Percentiles rank a stretch among this genome's conserved stretches.
These are phyloP conservation scores for Rhododendron kiyosumense DNA, from an alignment of 148 eudicot genomes.

Conservation along the genomic window DNA sequence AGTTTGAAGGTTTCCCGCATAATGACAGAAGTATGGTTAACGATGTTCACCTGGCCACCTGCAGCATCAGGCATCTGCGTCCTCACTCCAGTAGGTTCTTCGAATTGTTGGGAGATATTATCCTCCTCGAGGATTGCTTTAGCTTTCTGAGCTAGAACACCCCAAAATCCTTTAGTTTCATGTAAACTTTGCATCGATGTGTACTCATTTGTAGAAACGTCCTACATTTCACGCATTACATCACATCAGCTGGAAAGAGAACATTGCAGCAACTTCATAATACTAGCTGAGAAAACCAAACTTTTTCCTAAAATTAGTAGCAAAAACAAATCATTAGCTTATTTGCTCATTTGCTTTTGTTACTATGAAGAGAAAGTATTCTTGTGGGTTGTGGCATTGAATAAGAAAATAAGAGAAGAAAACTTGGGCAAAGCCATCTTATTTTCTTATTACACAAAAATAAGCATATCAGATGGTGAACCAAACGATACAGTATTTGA, in stretches of 20 bases:
- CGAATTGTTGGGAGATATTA: conserved; percentile 21
- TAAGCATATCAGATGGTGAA: neutral
- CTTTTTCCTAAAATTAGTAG: neutral
- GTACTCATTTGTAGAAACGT: conserved; percentile 37
- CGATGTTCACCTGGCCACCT: conserved; percentile 38
- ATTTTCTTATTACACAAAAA: neutral
- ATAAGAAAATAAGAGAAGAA: neutral
- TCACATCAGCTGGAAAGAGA: conserved; percentile 11
- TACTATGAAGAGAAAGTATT: neutral
- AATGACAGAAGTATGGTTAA: neutral
- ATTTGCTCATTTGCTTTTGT: neutral
- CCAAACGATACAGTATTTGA: neutral
- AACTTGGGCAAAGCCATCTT: neutral
- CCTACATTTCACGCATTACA: conserved; percentile 26
- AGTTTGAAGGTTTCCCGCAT: neutral
- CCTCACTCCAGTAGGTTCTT: conserved; percentile 18
- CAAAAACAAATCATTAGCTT: neutral
- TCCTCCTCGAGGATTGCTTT: conserved; percentile 79
- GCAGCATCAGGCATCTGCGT: conserved; percentile 13
- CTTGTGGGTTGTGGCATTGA: neutral
- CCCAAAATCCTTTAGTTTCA: conserved; percentile 77
- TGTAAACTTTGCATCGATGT: conserved; percentile 35
- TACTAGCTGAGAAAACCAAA: neutral
- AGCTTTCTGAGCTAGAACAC: conserved; percentile 81
- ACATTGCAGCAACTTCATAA: neutral